Evolutionary conservation across 371 early-diverging fungal species (phyloP).

Genomic region (Syncephalis fuscata): DNA sequence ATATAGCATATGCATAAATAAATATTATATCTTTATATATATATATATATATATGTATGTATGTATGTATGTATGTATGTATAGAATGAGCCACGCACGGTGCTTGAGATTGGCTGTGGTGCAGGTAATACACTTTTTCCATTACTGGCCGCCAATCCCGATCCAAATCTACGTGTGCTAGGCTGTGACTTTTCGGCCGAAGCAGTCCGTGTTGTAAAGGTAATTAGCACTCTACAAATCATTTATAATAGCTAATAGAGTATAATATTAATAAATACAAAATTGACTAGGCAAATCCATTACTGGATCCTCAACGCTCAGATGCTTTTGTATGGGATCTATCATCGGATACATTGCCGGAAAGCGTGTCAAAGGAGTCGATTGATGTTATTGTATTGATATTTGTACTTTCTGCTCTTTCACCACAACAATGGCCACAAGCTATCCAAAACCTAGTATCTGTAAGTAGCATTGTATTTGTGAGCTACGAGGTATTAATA

Average conservation of each 20-base stretch:
- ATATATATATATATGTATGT: too few relatives aligned
- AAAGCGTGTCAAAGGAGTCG: conserved; percentile 36
- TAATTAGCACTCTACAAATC: conserved; percentile 6
- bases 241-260: too few relatives aligned
- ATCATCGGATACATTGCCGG: conserved; percentile 40
- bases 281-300: too few relatives aligned
- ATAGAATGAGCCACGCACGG: not conserved
- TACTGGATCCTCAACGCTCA: conserved; percentile 12
- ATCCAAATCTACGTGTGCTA: conserved; percentile 32
- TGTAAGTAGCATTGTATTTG: not conserved
- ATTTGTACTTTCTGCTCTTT: conserved; percentile 73
- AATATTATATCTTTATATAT: too few relatives aligned
- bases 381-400: conserved; percentile 63
- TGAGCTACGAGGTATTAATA: not conserved
- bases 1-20: too few relatives aligned
- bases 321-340: conserved; percentile 73
- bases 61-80: too few relatives aligned
- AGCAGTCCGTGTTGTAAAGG: conserved; percentile 63
- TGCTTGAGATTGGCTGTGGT: conserved; percentile 82
- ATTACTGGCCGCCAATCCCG: conserved; percentile 52
- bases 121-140: conserved; percentile 95
- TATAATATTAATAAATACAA: too few relatives aligned
- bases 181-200: conserved; percentile 72
- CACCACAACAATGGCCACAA: conserved; percentile 53
- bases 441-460: conserved; percentile 47